These are phyloP conservation scores for Mycena belliarum DNA, from an alignment of 768 basidiomycete species.

Conservation along the genomic window DNA sequence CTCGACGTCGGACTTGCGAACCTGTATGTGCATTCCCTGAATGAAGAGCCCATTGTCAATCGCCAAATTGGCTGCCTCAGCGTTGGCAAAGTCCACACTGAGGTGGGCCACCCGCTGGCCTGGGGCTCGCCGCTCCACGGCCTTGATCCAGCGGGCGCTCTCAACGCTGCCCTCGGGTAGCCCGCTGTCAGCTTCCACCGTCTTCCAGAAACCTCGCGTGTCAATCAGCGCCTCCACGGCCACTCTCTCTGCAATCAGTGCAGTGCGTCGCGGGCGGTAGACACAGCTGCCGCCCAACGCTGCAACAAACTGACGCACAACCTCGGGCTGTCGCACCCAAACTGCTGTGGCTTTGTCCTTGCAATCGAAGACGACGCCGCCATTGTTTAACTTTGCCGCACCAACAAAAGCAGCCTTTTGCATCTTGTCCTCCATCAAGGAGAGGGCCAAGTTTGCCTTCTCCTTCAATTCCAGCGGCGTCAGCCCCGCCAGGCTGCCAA, in stretches of 20 bases:
- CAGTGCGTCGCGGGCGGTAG: background rate
- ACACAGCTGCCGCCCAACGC: background rate
- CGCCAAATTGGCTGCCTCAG: background rate
- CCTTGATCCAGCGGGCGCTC: background rate
- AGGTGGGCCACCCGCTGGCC: background rate
- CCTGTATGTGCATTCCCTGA: background rate
- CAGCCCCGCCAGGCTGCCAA: background rate
- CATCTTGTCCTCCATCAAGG: background rate
- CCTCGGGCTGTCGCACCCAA: background rate
- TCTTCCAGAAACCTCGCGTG: background rate
- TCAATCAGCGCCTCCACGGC: background rate
- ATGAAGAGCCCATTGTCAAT: background rate
- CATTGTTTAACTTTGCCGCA: background rate
- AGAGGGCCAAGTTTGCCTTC: background rate
- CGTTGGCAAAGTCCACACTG: background rate
- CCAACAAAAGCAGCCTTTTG: background rate
- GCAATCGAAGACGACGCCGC: background rate
- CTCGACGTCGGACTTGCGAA: background rate
- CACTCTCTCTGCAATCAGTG: background rate
- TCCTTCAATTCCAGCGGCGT: background rate
- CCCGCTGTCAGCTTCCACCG: background rate
- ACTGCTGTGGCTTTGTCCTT: background rate
- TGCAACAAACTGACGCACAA: background rate
- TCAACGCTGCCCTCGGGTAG: background rate
- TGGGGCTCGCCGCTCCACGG: background rate